Conservation (phyloP, 148 eudicot species). For the Oxyria digyna region DNA sequence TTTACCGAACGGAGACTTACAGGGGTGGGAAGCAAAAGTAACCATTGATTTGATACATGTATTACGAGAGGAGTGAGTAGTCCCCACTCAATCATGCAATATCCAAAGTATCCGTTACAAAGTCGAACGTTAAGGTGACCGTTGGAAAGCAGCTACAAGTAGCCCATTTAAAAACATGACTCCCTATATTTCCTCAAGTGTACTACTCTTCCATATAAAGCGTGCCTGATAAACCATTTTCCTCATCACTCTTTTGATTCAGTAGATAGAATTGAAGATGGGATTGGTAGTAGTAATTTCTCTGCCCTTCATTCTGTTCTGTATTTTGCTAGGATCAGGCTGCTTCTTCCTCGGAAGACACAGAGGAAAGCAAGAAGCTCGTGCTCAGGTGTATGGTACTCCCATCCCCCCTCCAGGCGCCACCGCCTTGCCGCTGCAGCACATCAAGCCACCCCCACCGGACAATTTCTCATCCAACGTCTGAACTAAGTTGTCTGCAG, state of each 20-base stretch:
- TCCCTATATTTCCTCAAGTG: not conserved
- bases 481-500: not conserved
- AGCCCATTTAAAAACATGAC: not conserved
- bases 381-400: constrained; percentile 22
- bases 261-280: constrained; percentile 6
- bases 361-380: constrained; percentile 28
- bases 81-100: no score
- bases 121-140: constrained; percentile 5
- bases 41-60: no score
- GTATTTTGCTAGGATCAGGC: constrained; percentile 24
- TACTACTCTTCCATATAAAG: not conserved
- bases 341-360: constrained; percentile 34
- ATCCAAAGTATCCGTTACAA: not conserved
- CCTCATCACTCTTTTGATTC: not conserved
- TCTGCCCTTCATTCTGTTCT: constrained; percentile 25
- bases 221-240: not conserved
- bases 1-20: no score
- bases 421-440: constrained; percentile 12
- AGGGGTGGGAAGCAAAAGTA: no score
- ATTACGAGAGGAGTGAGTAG: no score
- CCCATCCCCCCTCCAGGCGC: constrained; percentile 29
- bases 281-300: constrained; percentile 32
- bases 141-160: not conserved
- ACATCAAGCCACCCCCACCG: not conserved
- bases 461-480: not conserved